These are phyloP conservation scores for Rosa multiflora DNA, from an alignment of 306 rosid genomes.

Conservation along the genomic window DNA sequence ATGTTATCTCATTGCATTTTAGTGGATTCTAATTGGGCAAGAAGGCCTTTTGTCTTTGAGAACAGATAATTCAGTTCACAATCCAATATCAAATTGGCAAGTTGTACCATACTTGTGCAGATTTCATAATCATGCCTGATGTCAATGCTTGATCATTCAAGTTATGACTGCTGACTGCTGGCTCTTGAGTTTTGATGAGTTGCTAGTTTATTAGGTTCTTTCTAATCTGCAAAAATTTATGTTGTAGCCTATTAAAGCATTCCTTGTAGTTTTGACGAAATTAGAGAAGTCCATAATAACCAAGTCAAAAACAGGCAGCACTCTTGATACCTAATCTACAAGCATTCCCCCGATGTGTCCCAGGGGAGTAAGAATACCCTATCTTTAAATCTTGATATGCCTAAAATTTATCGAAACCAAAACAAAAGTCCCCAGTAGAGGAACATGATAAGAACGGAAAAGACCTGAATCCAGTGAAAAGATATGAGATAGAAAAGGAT, in stretches of 20 bases:
- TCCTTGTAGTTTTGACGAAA: too few relatives aligned
- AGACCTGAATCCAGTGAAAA: not conserved
- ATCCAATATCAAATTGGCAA: not conserved
- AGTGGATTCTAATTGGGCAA: not conserved
- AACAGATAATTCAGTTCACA: not conserved
- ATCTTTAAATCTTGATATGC: not conserved
- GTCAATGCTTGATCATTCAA: not conserved
- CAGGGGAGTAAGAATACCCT: not conserved
- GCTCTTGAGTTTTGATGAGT: not conserved
- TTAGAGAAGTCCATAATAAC: not conserved
- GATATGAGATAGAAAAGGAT: not conserved
- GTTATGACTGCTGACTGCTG: not conserved
- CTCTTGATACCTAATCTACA: not conserved
- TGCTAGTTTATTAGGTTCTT: not conserved
- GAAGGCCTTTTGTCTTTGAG: not conserved
- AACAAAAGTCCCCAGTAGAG: not conserved
- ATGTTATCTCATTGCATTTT: not conserved
- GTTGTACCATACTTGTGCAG: not conserved
- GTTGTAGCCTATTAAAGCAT: not conserved
- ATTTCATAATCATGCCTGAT: not conserved
- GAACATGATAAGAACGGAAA: not conserved
- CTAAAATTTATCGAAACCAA: not conserved
- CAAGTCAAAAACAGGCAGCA: not conserved
- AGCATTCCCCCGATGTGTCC: not conserved
- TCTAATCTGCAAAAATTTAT: not conserved